These are phyloP conservation scores for Podospora comata DNA, from an alignment of 495 filamentous ascomycete genomes.

Conservation along the genomic window DNA sequence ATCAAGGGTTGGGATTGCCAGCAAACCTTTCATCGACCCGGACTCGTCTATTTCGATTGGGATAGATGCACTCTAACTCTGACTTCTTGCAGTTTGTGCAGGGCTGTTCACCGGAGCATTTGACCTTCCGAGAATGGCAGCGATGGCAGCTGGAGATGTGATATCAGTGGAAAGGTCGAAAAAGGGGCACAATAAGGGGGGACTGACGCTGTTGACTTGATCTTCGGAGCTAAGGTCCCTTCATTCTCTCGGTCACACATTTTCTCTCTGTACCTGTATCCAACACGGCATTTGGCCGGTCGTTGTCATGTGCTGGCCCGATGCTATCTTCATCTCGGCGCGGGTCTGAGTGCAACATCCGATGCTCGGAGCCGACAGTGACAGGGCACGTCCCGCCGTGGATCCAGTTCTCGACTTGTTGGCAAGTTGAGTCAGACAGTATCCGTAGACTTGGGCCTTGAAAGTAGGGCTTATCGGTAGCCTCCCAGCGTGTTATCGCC, in stretches of 20 bases:
- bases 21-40: not conserved
- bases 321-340: not conserved
- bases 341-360: not conserved
- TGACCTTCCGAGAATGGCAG: slow-evolving; percentile 2
- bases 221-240: not conserved
- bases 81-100: slow-evolving; percentile 16
- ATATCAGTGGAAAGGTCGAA: not conserved
- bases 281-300: not conserved
- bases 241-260: not conserved
- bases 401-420: not conserved
- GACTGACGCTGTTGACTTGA: slow-evolving; percentile 3
- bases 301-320: not conserved
- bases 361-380: not conserved
- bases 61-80: slow-evolving; percentile 3
- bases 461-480: not conserved
- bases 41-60: not conserved
- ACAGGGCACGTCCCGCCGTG: not conserved
- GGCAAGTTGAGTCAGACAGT: no score
- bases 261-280: not conserved
- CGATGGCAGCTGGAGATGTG: not conserved
- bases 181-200: not conserved
- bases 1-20: not conserved
- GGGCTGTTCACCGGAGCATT: slow-evolving; percentile 29
- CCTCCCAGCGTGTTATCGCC: not conserved
- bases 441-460: no score